Base-by-base conservation (phyloP, 495 filamentous ascomycete genomes). In the Bathelium albidoporum region DNA sequence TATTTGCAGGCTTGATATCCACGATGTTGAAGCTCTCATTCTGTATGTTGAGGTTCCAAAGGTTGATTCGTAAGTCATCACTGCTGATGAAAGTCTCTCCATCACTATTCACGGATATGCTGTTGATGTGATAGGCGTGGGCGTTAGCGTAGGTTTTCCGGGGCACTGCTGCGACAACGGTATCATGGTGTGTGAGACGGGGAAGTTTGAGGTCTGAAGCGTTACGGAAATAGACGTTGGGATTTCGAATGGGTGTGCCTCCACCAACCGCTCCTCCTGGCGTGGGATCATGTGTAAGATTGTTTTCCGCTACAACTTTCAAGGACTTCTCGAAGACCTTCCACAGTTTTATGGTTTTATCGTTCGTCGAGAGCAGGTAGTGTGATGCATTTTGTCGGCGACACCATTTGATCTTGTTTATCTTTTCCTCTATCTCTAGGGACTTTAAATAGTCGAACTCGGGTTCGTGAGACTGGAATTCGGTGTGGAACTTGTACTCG, bases 381-480 rank as follows among this genome's bases (percentile, higher is more conserved):
- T 98, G 94, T 39, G 94, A 96, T 65, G 94, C 89, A 81, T 98
- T 98, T 75, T 96, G 91, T 76, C 94, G 85, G 70, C 89, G 86
- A 75, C 94, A 98, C 94, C 94, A 98, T 79, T 97, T 98, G 77
- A 98, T 98, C 81, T 98, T 98, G 82, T 98, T 98, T 83, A 98
- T 98, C 80, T 98, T 98, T 78, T 98, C 94, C 82, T 98, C 94
- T 69, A 98, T 98, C 79, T 98, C 94, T 64, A 98, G 82, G 24
- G 94, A 98, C 79, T 98, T 98, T 62, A 98, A 84, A 75, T 98
- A 98, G 73, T 98, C 94, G 75, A 98, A 98, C 75, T 98, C 94
- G 24, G 94, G 94, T 74, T 98, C 94, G 77, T 98, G 94, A 61
- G 94, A 98, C 81, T 98, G 94, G 66, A 98, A 98, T 73, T 98